phyloP scores from a whole-genome alignment of 306 rosid genomes.

The Cucurbita moschata region DNA sequence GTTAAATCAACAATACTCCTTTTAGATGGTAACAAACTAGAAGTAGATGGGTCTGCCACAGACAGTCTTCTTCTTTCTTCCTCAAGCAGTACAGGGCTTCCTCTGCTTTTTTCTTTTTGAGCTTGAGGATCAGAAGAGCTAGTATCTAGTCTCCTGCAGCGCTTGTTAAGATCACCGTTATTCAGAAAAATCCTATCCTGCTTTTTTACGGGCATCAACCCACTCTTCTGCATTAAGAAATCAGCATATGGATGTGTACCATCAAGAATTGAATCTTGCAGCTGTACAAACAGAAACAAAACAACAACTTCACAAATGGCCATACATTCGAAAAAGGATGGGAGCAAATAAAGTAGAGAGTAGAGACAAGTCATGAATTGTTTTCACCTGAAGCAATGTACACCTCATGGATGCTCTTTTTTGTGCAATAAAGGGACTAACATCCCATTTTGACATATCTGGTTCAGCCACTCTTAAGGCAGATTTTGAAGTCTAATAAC shows the following conservation, averaged over 20 bases:
- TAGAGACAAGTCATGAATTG: neutral
- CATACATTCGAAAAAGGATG: neutral
- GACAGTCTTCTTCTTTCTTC: constrained; percentile 9
- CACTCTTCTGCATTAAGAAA: constrained; percentile 35
- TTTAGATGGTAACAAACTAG: neutral
- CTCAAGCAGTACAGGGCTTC: constrained; percentile 12
- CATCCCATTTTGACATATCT: constrained; percentile 31
- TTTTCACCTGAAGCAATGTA: constrained; percentile 45
- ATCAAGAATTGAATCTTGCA: constrained; percentile 46
- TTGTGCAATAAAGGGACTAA: constrained; percentile 27
- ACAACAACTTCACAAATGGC: neutral
- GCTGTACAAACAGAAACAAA: constrained; percentile 24
- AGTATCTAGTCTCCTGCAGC: constrained; percentile 9
- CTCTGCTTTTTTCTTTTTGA: constrained; percentile 16
- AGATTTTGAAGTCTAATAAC: constrained; percentile 28
- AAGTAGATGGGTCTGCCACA: constrained; percentile 6
- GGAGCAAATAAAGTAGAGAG: constrained; percentile 6
- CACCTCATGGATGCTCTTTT: constrained; percentile 35
- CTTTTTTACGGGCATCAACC: constrained; percentile 19
- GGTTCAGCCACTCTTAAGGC: constrained; percentile 20
- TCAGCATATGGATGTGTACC: constrained; percentile 44
- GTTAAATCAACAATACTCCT: neutral
- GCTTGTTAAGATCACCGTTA: constrained; percentile 11
- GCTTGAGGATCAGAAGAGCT: constrained; percentile 15
- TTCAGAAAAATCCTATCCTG: constrained; percentile 6